Percentiles rank a stretch among this genome's conserved stretches.
Conservation (phyloP, 1,284 basidiomycete genomes). For the Trichosporon ovoides region DNA sequence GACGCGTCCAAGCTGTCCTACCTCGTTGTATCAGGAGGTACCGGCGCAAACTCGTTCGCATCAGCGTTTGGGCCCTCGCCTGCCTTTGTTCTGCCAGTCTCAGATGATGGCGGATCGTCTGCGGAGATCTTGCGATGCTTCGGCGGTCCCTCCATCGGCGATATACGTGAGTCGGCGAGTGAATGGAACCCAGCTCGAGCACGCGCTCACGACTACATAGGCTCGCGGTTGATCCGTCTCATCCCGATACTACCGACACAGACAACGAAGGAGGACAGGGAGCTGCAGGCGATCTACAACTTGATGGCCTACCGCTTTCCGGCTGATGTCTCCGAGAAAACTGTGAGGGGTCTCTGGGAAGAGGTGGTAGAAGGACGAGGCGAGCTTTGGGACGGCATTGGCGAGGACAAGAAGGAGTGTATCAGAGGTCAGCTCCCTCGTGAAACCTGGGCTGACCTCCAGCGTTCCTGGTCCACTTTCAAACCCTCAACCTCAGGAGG, state of each 20-base stretch:
- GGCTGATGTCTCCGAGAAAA: conserved; percentile 59
- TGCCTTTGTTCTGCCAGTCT: conserved; percentile 50
- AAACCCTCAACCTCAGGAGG: conserved; percentile 74
- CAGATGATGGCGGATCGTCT: conserved; percentile 53
- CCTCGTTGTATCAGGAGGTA: conserved; percentile 53
- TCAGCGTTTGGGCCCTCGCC: conserved; percentile 51
- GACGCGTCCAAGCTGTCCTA: conserved; percentile 25
- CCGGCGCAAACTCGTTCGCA: conserved; percentile 53
- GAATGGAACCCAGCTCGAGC: neutral
- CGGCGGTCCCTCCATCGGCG: conserved; percentile 51
- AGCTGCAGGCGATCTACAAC: conserved; percentile 60
- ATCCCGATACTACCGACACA: conserved; percentile 43
- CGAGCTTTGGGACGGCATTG: conserved; percentile 78
- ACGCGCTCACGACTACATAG: conserved; percentile 17
- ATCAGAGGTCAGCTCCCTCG: conserved; percentile 37
- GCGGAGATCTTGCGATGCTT: conserved; percentile 52
- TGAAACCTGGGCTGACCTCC: conserved; percentile 3
- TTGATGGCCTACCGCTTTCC: conserved; percentile 79
- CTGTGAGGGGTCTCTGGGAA: conserved; percentile 83
- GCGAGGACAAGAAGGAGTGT: conserved; percentile 80
- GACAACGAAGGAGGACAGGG: conserved; percentile 30
- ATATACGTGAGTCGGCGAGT: conserved; percentile 47
- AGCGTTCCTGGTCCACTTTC: conserved; percentile 88
- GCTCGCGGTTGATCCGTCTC: conserved; percentile 53
- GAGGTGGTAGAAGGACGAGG: conserved; percentile 88